Conservation (phyloP, 2,329 filamentous ascomycete genomes). For the Cercospora citrullina region DNA sequence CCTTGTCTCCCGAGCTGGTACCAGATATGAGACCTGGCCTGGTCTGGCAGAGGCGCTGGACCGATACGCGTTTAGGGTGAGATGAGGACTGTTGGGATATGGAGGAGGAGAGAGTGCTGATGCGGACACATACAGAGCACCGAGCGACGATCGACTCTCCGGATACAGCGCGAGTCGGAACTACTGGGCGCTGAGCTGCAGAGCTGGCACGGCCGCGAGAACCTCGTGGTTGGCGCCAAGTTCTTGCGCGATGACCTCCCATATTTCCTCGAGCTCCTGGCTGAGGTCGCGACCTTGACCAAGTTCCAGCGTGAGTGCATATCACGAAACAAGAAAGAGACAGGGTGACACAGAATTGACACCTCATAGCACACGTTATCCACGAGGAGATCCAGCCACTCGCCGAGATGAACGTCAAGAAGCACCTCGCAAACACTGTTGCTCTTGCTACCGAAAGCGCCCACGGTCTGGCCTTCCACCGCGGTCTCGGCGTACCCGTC, state of each 20-base stretch:
- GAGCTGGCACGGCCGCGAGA: conserved; percentile 88
- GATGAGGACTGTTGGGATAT: conserved; percentile 23
- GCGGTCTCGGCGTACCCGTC: conserved; percentile 78
- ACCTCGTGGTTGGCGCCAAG: conserved; percentile 86
- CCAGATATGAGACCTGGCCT: conserved; percentile 85
- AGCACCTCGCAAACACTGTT: conserved; percentile 61
- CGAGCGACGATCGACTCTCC: conserved; percentile 79
- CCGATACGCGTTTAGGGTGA: conserved; percentile 96
- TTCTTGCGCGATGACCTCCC: conserved; percentile 95
- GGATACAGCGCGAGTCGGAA: conserved; percentile 92
- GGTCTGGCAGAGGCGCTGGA: conserved; percentile 87
- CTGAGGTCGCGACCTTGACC: conserved; percentile 84
- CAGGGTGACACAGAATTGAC: conserved; percentile 24
- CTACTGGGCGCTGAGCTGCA: conserved; percentile 88
- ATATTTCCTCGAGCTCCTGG: conserved; percentile 94
- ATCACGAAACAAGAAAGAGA: not conserved
- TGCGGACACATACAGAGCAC: conserved; percentile 65
- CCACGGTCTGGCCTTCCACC: conserved; percentile 88
- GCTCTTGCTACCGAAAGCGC: conserved; percentile 81
- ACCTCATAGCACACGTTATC: conserved; percentile 74
- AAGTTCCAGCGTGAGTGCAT: conserved; percentile 68
- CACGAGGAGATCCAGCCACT: conserved; percentile 80
- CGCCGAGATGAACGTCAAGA: conserved; percentile 75
- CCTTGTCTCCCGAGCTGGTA: conserved; percentile 90
- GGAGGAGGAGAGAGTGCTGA: conserved; percentile 21